Evolutionary conservation across 495 filamentous ascomycete genomes (phyloP).

Genomic region (Tirmania nivea): DNA sequence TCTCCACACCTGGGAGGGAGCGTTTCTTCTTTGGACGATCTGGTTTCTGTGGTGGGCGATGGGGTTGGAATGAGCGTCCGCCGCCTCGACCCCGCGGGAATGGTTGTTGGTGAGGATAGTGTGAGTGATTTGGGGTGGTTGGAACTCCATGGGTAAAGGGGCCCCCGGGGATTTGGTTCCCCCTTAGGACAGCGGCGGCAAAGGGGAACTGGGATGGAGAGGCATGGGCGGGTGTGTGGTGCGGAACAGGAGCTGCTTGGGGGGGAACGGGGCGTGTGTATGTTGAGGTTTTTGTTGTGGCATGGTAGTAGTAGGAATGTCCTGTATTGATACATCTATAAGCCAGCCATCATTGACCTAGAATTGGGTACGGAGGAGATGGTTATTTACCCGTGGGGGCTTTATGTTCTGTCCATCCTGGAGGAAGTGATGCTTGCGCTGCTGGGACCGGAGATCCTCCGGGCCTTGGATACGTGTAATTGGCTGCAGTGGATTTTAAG

Average conservation of each 20-base stretch:
- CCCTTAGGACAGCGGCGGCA: neutral
- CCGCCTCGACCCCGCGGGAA: neutral
- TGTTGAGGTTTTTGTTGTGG: conserved; percentile 67
- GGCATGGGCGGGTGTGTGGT: conserved; percentile 10
- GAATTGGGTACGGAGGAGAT: neutral
- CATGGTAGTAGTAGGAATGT: conserved; percentile 75
- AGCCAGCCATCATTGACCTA: neutral
- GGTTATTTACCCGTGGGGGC: conserved; percentile 46
- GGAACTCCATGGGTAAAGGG: conserved; percentile 1
- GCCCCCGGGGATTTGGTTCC: too few relatives aligned
- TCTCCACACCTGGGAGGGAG: conserved; percentile 53
- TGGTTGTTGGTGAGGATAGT: conserved; percentile 4
- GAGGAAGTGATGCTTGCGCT: conserved; percentile 38
- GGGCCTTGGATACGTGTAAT: neutral
- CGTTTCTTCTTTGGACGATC: conserved; percentile 70
- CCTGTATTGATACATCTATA: conserved; percentile 24
- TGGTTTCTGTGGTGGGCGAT: conserved; percentile 24
- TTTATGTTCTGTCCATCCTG: conserved; percentile 84
- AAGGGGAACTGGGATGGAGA: conserved; percentile 14
- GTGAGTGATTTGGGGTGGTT: neutral
- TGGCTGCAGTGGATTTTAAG: neutral
- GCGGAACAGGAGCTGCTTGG: conserved; percentile 16
- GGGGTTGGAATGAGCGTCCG: conserved; percentile 16
- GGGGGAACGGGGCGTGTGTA: conserved; percentile 44
- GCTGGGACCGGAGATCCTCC: conserved; percentile 4